phyloP scores from a whole-genome alignment of 129 eudicot species.

The Flaveria linearis region DNA sequence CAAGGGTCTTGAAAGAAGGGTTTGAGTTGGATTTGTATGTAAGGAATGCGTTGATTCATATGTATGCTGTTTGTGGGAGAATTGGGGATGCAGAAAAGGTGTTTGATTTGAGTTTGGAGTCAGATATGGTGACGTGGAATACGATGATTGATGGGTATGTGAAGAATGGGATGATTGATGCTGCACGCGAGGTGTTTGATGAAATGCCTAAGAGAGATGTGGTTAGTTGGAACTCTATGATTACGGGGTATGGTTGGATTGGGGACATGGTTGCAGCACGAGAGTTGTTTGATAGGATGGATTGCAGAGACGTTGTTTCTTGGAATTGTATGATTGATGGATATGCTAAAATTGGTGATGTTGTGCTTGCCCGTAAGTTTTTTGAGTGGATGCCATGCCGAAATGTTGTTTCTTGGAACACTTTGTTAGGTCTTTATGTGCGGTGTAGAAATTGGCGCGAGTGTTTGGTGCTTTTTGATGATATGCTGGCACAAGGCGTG shows the following conservation, averaged over 20 bases:
- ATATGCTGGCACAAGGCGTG: constrained; percentile 46
- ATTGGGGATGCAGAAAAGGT: constrained; percentile 45
- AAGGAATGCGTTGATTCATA: constrained; percentile 48
- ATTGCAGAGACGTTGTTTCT: constrained; percentile 53
- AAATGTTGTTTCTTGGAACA: constrained; percentile 58
- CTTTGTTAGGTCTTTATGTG: constrained; percentile 54
- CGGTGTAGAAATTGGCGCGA: constrained; percentile 39
- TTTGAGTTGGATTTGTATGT: constrained; percentile 60
- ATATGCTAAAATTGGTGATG: constrained; percentile 48
- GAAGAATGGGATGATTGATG: constrained; percentile 51
- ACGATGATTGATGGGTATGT: constrained; percentile 66
- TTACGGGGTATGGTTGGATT: constrained; percentile 49
- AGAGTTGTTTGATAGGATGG: constrained; percentile 56
- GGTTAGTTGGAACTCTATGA: constrained; percentile 62
- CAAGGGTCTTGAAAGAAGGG: constrained; percentile 48
- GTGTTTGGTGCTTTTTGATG: constrained; percentile 57
- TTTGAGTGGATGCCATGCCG: constrained; percentile 49
- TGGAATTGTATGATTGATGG: constrained; percentile 70
- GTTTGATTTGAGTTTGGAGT: constrained; percentile 51
- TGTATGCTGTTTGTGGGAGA: constrained; percentile 53
- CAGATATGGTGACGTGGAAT: constrained; percentile 70
- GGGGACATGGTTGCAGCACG: constrained; percentile 52
- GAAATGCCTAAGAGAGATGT: constrained; percentile 57
- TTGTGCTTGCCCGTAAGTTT: constrained; percentile 37
- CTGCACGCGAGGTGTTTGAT: constrained; percentile 51